A percentile compares a stretch with the other conserved stretches of the same genome.
Conservation (phyloP, 192 early-diverging fungal genomes). For the Coemansia sp. region DNA sequence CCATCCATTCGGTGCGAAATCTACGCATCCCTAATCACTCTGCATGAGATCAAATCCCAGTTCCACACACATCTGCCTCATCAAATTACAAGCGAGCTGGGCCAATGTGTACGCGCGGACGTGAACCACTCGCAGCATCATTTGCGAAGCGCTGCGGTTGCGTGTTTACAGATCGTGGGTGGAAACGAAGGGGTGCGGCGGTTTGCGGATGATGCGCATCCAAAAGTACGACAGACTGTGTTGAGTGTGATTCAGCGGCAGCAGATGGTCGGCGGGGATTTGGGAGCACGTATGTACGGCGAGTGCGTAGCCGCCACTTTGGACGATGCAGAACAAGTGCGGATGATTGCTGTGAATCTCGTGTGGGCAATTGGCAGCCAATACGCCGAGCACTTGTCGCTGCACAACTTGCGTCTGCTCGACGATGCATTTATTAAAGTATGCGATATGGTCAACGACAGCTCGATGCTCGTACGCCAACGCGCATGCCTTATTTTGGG, state of each 20-base stretch:
- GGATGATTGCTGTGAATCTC: slow-evolving; percentile 65
- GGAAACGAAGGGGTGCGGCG: slow-evolving; percentile 10
- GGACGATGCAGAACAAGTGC: slow-evolving; percentile 74
- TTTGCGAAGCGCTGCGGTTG: slow-evolving; percentile 39
- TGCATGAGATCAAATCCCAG: slow-evolving; percentile 41
- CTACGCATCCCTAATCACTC: slow-evolving; percentile 25
- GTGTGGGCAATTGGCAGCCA: slow-evolving; percentile 63
- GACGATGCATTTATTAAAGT: slow-evolving; percentile 79
- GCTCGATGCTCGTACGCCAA: slow-evolving; percentile 65
- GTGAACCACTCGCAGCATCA: slow-evolving; percentile 40
- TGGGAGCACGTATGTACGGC: slow-evolving; percentile 59
- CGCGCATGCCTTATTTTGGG: slow-evolving; percentile 73
- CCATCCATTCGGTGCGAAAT: slow-evolving; percentile 43
- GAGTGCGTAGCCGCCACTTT: slow-evolving; percentile 63
- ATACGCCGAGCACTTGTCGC: slow-evolving; percentile 49
- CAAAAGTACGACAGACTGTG: slow-evolving; percentile 43
- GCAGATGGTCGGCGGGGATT: slow-evolving; percentile 23
- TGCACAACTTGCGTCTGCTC: slow-evolving; percentile 50
- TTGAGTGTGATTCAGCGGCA: slow-evolving; percentile 28
- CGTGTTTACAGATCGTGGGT: slow-evolving; percentile 9
- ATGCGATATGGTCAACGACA: slow-evolving; percentile 83
- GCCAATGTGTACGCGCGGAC: not conserved
- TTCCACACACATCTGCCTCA: slow-evolving; percentile 3
- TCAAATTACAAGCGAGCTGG: not conserved
- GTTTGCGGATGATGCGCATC: slow-evolving; percentile 41